phyloP scores from a whole-genome alignment of 2,329 filamentous ascomycete genomes.

The Trichophyton rubrum region DNA sequence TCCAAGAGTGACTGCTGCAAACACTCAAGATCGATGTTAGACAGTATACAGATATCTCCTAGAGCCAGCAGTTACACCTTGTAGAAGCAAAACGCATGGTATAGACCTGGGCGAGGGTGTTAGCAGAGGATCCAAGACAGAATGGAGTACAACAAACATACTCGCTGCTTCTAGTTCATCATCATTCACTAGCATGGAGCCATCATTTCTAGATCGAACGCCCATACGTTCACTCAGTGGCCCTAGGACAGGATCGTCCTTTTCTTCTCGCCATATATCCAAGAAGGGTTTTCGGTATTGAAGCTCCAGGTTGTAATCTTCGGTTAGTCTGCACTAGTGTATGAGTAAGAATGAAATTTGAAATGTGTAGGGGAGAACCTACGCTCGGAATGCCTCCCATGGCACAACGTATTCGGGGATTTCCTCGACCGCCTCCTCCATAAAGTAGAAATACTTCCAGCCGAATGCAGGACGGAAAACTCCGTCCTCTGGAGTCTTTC shows the following conservation, averaged over 20 bases:
- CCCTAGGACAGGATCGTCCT: slow-evolving; percentile 68
- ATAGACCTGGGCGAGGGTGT: slow-evolving; percentile 46
- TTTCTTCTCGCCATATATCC: slow-evolving; percentile 86
- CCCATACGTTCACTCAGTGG: slow-evolving; percentile 91
- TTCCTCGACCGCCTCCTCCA: slow-evolving; percentile 90
- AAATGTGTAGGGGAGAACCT: slow-evolving; percentile 15
- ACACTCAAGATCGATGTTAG: not conserved
- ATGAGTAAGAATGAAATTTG: not conserved
- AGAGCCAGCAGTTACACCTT: slow-evolving; percentile 51
- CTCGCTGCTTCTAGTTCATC: slow-evolving; percentile 87
- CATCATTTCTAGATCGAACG: slow-evolving; percentile 59
- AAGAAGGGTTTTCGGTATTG: slow-evolving; percentile 85
- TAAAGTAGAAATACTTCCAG: slow-evolving; percentile 96
- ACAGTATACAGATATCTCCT: not conserved
- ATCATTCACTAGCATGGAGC: slow-evolving; percentile 56
- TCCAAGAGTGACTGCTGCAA: too few species aligned
- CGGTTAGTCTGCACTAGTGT: slow-evolving; percentile 47
- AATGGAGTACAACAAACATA: slow-evolving; percentile 20
- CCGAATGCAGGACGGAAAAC: slow-evolving; percentile 89
- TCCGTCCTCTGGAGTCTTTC: slow-evolving; percentile 69
- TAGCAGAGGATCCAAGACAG: not conserved
- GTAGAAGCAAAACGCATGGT: slow-evolving; percentile 93
- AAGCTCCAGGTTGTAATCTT: slow-evolving; percentile 92
- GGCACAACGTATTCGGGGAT: slow-evolving; percentile 96
- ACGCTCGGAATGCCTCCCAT: slow-evolving; percentile 91